These are phyloP conservation scores for Pinus tabuliformis DNA, from an alignment of 75 land plant species.

Conservation along the genomic window DNA sequence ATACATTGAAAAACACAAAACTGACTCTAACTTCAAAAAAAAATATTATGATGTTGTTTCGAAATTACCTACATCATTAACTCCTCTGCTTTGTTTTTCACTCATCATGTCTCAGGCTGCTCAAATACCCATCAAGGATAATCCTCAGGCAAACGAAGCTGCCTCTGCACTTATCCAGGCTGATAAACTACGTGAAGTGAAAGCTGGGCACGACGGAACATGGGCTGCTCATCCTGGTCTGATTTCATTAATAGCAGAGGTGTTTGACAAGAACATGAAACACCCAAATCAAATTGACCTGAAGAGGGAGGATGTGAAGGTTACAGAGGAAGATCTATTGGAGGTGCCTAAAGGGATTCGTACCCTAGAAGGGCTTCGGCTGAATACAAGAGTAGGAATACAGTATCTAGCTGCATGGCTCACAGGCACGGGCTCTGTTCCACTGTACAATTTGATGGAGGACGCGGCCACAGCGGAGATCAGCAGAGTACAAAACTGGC, in stretches of 20 bases:
- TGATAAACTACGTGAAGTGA: conserved; percentile 88
- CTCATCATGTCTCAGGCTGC: conserved; percentile 57
- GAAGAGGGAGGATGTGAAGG: conserved; percentile 48
- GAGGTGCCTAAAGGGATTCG: conserved; percentile 61
- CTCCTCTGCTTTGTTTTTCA: too few species aligned
- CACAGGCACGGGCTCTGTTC: conserved; percentile 84
- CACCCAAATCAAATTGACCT: conserved; percentile 58
- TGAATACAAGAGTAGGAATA: conserved; percentile 82
- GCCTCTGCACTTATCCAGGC: conserved; percentile 69
- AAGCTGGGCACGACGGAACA: conserved; percentile 94
- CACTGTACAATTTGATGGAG: conserved; percentile 95
- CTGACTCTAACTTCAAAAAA: too few species aligned
- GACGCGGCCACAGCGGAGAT: conserved; percentile 91
- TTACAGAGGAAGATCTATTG: conserved; percentile 68
- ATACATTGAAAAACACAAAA: too few species aligned
- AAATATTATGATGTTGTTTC: too few species aligned
- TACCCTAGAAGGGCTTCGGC: conserved; percentile 78
- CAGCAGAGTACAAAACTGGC: conserved; percentile 89
- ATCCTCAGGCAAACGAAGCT: conserved; percentile 74
- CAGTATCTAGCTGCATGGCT: conserved; percentile 95
- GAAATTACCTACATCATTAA: too few species aligned
- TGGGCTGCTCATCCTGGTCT: conserved; percentile 99
- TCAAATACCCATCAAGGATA: conserved; percentile 86
- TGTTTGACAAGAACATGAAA: conserved; percentile 68
- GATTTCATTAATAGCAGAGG: conserved; percentile 57